Evolutionary conservation across 2,329 filamentous ascomycete genomes (phyloP).

Genomic region (Phialophora chinensis): DNA sequence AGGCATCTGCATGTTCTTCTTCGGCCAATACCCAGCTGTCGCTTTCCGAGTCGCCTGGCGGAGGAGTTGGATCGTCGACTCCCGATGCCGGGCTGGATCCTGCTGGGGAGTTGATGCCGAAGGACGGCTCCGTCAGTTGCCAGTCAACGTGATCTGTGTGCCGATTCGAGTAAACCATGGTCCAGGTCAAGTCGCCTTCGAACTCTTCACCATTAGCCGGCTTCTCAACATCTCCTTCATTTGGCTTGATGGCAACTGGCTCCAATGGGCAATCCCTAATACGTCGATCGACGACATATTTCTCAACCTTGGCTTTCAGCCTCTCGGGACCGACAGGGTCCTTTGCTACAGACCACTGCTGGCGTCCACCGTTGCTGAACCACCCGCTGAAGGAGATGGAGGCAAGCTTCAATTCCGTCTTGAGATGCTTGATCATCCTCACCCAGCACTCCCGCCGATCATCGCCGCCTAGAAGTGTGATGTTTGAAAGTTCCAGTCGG

Average conservation of each 20-base stretch:
- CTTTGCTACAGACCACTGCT: slow-evolving; percentile 37
- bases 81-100: slow-evolving; percentile 16
- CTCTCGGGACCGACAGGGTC: slow-evolving; percentile 24
- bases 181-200: slow-evolving; percentile 36
- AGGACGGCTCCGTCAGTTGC: slow-evolving; percentile 29
- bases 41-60: neutral
- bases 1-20: neutral
- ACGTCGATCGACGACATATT: slow-evolving; percentile 30
- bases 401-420: slow-evolving; percentile 29
- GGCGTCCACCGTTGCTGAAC: slow-evolving; percentile 37
- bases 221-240: slow-evolving; percentile 34
- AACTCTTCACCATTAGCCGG: slow-evolving; percentile 30
- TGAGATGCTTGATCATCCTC: slow-evolving; percentile 31
- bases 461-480: slow-evolving; percentile 32
- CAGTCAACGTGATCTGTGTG: slow-evolving; percentile 21
- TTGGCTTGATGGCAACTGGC: slow-evolving; percentile 34
- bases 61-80: slow-evolving; percentile 5
- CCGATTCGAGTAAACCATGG: slow-evolving; percentile 32
- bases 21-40: neutral
- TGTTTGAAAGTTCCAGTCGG: slow-evolving; percentile 31
- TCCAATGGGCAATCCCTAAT: slow-evolving; percentile 33
- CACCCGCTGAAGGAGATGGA: slow-evolving; percentile 34
- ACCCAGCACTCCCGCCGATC: slow-evolving; percentile 37
- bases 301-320: slow-evolving; percentile 33
- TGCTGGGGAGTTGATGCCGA: slow-evolving; percentile 23